These are phyloP conservation scores for Trichosporon coremiiforme DNA, from an alignment of 1,284 basidiomycete genomes.

Conservation along the genomic window DNA sequence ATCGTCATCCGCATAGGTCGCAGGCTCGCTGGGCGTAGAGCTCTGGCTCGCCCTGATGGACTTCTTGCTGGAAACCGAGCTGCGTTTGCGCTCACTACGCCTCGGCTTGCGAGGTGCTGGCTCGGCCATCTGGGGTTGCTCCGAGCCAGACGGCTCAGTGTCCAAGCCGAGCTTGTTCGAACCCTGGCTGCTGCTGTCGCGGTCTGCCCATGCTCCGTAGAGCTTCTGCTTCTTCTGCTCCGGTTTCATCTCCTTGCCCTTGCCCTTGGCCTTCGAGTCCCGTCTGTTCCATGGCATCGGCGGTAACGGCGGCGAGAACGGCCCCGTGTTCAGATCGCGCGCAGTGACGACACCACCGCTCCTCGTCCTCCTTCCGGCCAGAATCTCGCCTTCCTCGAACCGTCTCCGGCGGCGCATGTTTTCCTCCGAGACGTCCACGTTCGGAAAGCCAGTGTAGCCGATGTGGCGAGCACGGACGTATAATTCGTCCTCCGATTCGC, in stretches of 20 bases:
- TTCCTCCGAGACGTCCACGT: conserved; percentile 73
- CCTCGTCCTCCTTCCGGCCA: conserved; percentile 63
- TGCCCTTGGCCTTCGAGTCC: conserved; percentile 29
- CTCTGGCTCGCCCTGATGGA: neutral
- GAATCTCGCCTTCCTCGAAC: conserved; percentile 55
- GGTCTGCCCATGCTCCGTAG: conserved; percentile 57
- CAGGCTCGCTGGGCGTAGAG: neutral
- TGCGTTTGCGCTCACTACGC: neutral
- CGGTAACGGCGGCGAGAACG: neutral
- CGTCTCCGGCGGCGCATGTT: conserved; percentile 42
- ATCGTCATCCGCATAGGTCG: neutral
- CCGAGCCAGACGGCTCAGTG: neutral
- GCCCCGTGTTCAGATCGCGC: neutral
- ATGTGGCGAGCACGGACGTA: conserved; percentile 71
- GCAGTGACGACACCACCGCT: conserved; percentile 8
- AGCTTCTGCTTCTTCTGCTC: conserved; percentile 31
- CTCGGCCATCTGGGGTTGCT: neutral
- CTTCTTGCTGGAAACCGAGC: neutral
- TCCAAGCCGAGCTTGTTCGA: neutral
- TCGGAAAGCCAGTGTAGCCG: conserved; percentile 90
- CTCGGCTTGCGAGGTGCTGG: neutral
- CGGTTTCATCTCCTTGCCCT: neutral
- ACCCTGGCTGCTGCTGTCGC: neutral
- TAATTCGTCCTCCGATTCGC: conserved; percentile 60
- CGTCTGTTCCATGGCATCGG: conserved; percentile 27